Evolutionary conservation across 164 flowering plant genomes (phyloP).

Genomic region (Magnolia officinalis): DNA sequence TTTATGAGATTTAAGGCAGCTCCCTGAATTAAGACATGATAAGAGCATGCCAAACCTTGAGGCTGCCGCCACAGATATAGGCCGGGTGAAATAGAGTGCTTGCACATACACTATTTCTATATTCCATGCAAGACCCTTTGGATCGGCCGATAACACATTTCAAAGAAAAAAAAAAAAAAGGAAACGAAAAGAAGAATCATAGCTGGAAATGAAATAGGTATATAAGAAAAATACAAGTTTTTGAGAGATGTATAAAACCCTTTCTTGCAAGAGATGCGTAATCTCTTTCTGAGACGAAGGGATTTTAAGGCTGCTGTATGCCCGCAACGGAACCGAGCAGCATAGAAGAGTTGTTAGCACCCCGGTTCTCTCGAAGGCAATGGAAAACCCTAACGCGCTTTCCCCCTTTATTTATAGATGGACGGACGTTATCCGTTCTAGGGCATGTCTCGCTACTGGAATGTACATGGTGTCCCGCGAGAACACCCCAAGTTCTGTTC

Average conservation of each 20-base stretch:
- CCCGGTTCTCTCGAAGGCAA: slow-evolving; percentile 17
- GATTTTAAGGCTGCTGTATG: slow-evolving; percentile 2
- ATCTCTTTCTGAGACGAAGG: neutral
- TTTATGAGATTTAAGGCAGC: slow-evolving; percentile 14
- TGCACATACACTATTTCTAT: neutral
- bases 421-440: neutral
- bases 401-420: slow-evolving; percentile 3
- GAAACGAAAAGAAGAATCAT: neutral
- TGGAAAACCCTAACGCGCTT: neutral
- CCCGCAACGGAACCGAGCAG: slow-evolving; percentile 21
- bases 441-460: neutral
- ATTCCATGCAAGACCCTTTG: slow-evolving; percentile 15
- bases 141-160: slow-evolving; percentile 15
- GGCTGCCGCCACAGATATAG: slow-evolving; percentile 19
- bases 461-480: too few relatives aligned
- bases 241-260: slow-evolving; percentile 4
- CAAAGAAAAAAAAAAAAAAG: neutral
- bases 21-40: slow-evolving; percentile 19
- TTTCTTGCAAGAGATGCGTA: neutral
- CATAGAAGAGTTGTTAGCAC: neutral
- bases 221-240: too few relatives aligned
- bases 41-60: slow-evolving; percentile 19
- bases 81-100: slow-evolving; percentile 19
- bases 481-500: too few relatives aligned
- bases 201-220: too few relatives aligned